A percentile compares a stretch with the other conserved stretches of the same genome.
phyloP scores from a whole-genome alignment of 208 protist species.

The Leishmania tropica region DNA sequence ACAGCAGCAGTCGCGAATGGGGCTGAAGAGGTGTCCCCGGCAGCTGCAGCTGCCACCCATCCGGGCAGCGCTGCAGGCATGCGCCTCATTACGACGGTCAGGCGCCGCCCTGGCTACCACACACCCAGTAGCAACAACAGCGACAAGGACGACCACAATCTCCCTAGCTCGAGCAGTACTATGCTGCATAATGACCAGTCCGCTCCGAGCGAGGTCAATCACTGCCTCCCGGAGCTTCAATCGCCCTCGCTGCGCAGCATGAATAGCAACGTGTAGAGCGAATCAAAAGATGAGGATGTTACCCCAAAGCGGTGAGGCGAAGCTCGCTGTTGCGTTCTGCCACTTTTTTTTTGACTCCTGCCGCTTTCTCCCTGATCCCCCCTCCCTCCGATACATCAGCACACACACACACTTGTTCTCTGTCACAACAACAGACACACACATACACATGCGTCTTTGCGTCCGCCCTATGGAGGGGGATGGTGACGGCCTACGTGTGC shows the following conservation, averaged over 20 bases:
- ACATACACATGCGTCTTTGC: neutral
- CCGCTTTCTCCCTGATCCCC: neutral
- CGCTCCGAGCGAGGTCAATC: slow-evolving; percentile 1
- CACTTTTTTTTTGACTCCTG: neutral
- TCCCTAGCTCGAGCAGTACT: neutral
- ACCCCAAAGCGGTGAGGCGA: neutral
- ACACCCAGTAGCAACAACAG: neutral
- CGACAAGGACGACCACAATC: neutral
- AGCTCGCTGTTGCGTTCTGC: neutral
- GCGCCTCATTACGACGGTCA: neutral
- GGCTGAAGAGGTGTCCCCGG: neutral
- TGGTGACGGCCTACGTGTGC: neutral
- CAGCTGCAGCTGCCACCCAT: neutral
- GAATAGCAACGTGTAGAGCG: slow-evolving; percentile 29
- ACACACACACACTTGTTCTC: neutral
- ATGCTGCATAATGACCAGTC: neutral
- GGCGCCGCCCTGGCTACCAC: neutral
- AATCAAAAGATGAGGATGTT: slow-evolving; percentile 12
- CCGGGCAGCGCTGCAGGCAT: neutral
- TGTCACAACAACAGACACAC: neutral
- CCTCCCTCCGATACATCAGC: neutral
- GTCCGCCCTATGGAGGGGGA: neutral
- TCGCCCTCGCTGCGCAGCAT: slow-evolving; percentile 29
- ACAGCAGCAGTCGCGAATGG: neutral
- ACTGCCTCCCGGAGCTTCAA: slow-evolving; percentile 9